phyloP scores from a whole-genome alignment of 1,284 basidiomycete species.

The Leccinum ponderosum region DNA sequence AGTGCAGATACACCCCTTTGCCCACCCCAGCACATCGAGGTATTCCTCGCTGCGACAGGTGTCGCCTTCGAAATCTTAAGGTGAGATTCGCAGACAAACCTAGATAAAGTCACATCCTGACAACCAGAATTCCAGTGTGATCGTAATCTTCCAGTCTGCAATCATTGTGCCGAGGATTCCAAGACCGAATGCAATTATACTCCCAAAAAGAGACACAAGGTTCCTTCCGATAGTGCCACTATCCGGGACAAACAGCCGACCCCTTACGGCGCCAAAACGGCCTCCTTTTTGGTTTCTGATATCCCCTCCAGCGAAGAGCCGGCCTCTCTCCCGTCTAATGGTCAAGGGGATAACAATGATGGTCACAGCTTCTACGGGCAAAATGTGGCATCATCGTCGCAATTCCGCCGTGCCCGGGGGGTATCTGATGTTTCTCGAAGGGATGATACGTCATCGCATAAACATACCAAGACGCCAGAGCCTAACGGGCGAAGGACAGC shows the following conservation, averaged over 20 bases:
- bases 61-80: constrained; percentile 64
- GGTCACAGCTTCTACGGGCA: constrained; percentile 39
- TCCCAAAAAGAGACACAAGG: constrained; percentile 64
- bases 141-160: constrained; percentile 67
- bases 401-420: constrained; percentile 16
- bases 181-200: constrained; percentile 63
- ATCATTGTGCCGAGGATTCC: constrained; percentile 56
- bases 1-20: constrained; percentile 70
- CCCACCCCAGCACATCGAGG: constrained; percentile 74
- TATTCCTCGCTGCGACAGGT: constrained; percentile 70
- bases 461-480: constrained; percentile 28
- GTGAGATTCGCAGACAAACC: constrained; percentile 37
- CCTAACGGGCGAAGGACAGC: constrained; percentile 19
- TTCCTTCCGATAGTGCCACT: constrained; percentile 45
- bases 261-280: constrained; percentile 48
- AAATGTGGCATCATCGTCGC: constrained; percentile 37
- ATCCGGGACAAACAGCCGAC: constrained; percentile 38
- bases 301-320: constrained; percentile 34
- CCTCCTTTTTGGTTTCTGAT: constrained; percentile 52
- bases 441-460: constrained; percentile 18
- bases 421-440: constrained; percentile 25
- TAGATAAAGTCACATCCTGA: constrained; percentile 2
- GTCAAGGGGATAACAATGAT: constrained; percentile 27
- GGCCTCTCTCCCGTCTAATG: constrained; percentile 14
- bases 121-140: constrained; percentile 50